Evolutionary conservation across 495 filamentous ascomycete species (phyloP), one percentile per base, ranked within the genome.

Genomic region (Lichina pygmaea): DNA sequence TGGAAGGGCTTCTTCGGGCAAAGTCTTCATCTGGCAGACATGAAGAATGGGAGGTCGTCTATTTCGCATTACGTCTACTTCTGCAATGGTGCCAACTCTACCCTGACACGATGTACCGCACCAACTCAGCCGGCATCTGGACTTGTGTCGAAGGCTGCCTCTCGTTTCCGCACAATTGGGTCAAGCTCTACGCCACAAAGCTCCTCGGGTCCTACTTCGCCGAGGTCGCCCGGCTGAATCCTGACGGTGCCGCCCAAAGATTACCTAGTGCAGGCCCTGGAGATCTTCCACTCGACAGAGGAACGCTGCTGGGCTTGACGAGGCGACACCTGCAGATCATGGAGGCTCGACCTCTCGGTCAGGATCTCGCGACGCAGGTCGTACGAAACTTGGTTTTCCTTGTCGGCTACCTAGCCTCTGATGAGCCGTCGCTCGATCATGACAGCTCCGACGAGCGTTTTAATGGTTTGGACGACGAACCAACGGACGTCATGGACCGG

Each of bases 381-480:
- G 73, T 80, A 31, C 73, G 78, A 48, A 86, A 91, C 52, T 61
- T 85, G 34, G 60, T 78, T 16, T 91, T 91, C 65, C 63, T 93
- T 0, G 75, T 66, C 34, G 67, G 71, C 13, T 75, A 71, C 58
- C 72, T 79, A 48, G 71, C 72, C 15, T 71, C 72, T 31, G 80
- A 75, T 55, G 24, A 24, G 24, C 4, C 24, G 24, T 4, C 24
- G 24, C 24, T 24, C 24, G 24, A 24, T 24, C 24, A 24, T 24
- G 4, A 24, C 24, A 4, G 60, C 12, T 59, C 56, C 8, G 64
- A 63, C 17, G 64, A 69, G 36, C 60, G 61, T 7, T 60, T 64
- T 5, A 54, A 56, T 42, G 44, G 54, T 33, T 53, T 60, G 30
- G 63, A 60, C 12, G 58, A 60, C 3, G 57, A 62, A 16, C 54